Evolutionary conservation across 2,329 filamentous ascomycete species (phyloP).

Genomic region (Grosmannia clavigera): DNA sequence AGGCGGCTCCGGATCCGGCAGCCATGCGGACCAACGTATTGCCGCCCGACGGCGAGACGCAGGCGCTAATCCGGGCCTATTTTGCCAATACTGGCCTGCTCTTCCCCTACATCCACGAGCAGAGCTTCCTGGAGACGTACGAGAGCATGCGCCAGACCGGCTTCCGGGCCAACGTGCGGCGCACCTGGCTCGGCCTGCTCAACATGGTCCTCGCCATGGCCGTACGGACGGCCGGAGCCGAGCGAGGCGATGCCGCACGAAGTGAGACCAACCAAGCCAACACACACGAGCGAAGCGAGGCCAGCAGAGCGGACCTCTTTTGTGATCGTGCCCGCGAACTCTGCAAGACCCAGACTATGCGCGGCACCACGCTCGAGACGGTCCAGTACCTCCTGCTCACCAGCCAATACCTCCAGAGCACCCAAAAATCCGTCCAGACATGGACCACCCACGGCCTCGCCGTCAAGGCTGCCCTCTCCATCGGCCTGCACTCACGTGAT

Average conservation of each 20-base stretch:
- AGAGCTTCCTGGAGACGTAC: constrained; percentile 11
- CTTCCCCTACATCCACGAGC: constrained; percentile 13
- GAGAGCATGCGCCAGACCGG: constrained; percentile 15
- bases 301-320: constrained; percentile 28
- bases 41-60: constrained; percentile 8
- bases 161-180: constrained; percentile 14
- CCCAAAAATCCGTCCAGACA: constrained; percentile 37
- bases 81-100: constrained; percentile 14
- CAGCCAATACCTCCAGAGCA: constrained; percentile 40
- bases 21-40: background rate
- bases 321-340: constrained; percentile 30
- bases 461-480: constrained; percentile 34
- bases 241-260: background rate
- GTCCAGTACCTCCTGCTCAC: constrained; percentile 37
- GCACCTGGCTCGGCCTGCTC: constrained; percentile 37
- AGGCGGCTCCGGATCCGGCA: too few species aligned
- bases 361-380: constrained; percentile 30
- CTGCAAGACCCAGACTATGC: constrained; percentile 27
- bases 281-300: constrained; percentile 16
- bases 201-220: constrained; percentile 39
- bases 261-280: constrained; percentile 14
- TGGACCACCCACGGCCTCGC: constrained; percentile 42
- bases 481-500: constrained; percentile 36
- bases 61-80: constrained; percentile 8
- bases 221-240: constrained; percentile 18